These are phyloP conservation scores for Oryza brachyantha DNA, from an alignment of 176 grass and related monocot species.

Conservation along the genomic window DNA sequence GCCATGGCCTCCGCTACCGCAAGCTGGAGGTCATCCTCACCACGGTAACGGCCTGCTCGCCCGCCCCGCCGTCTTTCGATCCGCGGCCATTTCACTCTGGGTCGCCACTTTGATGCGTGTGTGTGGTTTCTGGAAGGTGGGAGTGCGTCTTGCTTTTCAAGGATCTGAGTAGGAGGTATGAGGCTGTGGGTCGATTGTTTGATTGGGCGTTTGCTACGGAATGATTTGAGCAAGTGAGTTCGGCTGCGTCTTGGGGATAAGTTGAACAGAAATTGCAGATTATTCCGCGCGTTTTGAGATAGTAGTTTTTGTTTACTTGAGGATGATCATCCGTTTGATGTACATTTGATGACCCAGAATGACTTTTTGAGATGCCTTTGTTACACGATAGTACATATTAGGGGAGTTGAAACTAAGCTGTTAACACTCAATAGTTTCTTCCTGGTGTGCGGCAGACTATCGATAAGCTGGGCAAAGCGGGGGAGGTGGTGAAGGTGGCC, in stretches of 20 bases:
- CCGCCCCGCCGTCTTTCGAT: neutral
- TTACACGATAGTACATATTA: neutral
- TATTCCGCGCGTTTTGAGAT: neutral
- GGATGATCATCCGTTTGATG: neutral
- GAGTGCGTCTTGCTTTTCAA: neutral
- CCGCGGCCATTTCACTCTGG: neutral
- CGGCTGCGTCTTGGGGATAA: neutral
- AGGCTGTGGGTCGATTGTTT: neutral
- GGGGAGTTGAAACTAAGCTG: neutral
- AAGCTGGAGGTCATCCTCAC: constrained; percentile 97
- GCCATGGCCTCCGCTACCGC: constrained; percentile 69
- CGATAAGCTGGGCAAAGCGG: constrained; percentile 84
- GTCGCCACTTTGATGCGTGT: neutral
- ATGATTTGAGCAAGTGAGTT: neutral
- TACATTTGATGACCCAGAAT: neutral
- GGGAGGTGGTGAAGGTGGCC: constrained; percentile 84
- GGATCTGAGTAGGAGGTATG: neutral
- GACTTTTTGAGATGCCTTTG: neutral
- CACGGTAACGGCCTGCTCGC: constrained; percentile 47
- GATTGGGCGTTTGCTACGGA: neutral
- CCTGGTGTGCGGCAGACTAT: constrained; percentile 46
- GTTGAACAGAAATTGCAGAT: neutral
- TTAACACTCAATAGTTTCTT: neutral
- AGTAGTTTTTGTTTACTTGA: neutral
- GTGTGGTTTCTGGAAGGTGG: neutral